Conservation (phyloP, 2,329 filamentous ascomycete species). For the Trichoderma aggressivum region DNA sequence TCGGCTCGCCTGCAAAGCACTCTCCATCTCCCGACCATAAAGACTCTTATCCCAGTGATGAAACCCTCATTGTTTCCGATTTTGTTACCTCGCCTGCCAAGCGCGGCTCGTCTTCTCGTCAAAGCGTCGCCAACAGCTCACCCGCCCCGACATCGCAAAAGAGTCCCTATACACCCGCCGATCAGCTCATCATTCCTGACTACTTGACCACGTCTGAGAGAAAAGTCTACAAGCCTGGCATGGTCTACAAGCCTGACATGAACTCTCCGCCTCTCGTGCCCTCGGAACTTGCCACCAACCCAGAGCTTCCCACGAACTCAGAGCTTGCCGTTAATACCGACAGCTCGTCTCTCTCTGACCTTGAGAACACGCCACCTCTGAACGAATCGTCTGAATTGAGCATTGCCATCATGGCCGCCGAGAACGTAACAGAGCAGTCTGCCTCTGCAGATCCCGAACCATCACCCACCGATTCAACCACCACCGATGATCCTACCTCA, state of each 20-base stretch:
- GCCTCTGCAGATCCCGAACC: not conserved
- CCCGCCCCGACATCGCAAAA: not conserved
- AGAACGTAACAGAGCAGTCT: not conserved
- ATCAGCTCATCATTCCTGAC: not conserved
- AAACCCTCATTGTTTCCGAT: conserved; percentile 17
- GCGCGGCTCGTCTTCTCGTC: not conserved
- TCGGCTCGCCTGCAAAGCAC: not conserved
- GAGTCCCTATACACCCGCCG: not conserved
- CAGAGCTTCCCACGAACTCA: not conserved
- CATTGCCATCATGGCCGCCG: not conserved
- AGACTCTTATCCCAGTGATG: not conserved
- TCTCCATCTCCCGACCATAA: not conserved
- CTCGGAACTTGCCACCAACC: not conserved
- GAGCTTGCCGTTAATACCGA: not conserved
- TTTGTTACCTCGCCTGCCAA: not conserved
- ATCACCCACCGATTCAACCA: not conserved
- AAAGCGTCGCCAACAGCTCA: not conserved
- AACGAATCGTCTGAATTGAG: not conserved
- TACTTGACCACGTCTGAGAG: not conserved
- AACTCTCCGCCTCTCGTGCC: not conserved
- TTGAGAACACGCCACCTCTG: conserved; percentile 11
- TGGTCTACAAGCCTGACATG: not conserved
- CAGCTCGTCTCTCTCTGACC: conserved; percentile 10
- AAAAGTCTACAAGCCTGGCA: not conserved
- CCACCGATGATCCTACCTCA: not conserved